Percentiles rank a stretch among this genome's conserved stretches.
Evolutionary conservation across 345 rosid genomes (phyloP).

Genomic region (Gossypium bickii): DNA sequence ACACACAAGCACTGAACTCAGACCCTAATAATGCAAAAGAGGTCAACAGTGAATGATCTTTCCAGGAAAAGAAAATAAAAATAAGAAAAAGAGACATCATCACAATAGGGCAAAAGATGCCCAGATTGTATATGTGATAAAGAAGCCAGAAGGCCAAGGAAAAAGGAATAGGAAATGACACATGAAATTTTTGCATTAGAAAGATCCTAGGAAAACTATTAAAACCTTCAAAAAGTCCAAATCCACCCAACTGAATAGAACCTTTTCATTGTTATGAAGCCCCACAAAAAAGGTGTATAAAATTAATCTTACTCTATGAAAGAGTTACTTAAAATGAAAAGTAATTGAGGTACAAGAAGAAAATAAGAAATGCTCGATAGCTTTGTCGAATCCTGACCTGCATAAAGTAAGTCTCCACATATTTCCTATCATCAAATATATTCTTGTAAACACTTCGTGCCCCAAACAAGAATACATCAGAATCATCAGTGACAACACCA

Average conservation of each 20-base stretch:
- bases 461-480: constrained; percentile 94
- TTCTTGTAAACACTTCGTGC: constrained; percentile 85
- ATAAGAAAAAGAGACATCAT: background rate
- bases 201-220: background rate
- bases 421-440: constrained; percentile 95
- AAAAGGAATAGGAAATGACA: background rate
- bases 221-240: background rate
- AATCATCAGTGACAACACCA: constrained; percentile 95
- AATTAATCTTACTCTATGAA: background rate
- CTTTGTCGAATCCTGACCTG: constrained; percentile 45
- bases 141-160: background rate
- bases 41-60: background rate
- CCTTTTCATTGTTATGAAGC: background rate
- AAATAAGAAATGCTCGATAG: background rate
- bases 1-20: background rate
- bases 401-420: constrained; percentile 92
- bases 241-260: background rate
- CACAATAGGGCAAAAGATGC: background rate
- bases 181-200: background rate
- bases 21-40: background rate
- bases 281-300: background rate
- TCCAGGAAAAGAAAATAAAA: background rate
- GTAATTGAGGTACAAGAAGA: background rate
- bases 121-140: background rate
- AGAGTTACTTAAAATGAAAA: background rate